Conservation (phyloP, 2,329 filamentous ascomycete species). For the Cercospora sp. region DNA sequence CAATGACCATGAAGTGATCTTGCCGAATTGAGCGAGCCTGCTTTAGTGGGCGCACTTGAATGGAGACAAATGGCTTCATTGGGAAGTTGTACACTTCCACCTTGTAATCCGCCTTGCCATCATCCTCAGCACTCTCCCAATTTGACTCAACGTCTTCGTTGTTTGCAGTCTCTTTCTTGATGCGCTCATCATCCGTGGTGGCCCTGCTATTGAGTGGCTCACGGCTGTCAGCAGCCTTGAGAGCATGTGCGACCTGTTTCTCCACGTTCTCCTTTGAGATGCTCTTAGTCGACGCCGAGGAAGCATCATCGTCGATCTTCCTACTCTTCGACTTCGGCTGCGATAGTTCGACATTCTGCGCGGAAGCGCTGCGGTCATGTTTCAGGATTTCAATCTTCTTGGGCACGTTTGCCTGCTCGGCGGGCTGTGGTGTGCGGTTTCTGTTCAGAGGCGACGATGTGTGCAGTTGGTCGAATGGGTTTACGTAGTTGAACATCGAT, state of each 20-base stretch:
- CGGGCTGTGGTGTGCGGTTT: constrained; percentile 54
- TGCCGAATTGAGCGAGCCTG: constrained; percentile 67
- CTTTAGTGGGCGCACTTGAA: constrained; percentile 64
- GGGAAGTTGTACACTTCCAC: constrained; percentile 86
- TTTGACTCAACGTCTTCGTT: constrained; percentile 63
- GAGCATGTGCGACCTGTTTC: constrained; percentile 64
- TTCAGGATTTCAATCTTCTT: constrained; percentile 50
- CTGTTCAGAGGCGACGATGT: constrained; percentile 64
- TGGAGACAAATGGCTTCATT: constrained; percentile 92
- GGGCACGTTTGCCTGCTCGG: constrained; percentile 33
- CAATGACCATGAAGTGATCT: constrained; percentile 86
- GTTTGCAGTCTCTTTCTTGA: constrained; percentile 55
- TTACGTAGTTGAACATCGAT: constrained; percentile 66
- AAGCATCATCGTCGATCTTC: constrained; percentile 32
- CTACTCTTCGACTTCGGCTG: constrained; percentile 39
- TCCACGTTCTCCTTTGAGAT: constrained; percentile 64
- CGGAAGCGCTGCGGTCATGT: constrained; percentile 44
- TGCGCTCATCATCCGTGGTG: constrained; percentile 52
- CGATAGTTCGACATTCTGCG: constrained; percentile 28
- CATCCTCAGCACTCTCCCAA: constrained; percentile 84
- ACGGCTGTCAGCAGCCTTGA: constrained; percentile 56
- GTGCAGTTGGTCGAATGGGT: constrained; percentile 69
- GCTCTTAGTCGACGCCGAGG: constrained; percentile 51
- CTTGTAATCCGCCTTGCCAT: constrained; percentile 70
- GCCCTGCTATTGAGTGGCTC: constrained; percentile 39